Evolutionary conservation across 352 stramenopile genomes (phyloP).

Genomic region (Phytophthora tentaculata): DNA sequence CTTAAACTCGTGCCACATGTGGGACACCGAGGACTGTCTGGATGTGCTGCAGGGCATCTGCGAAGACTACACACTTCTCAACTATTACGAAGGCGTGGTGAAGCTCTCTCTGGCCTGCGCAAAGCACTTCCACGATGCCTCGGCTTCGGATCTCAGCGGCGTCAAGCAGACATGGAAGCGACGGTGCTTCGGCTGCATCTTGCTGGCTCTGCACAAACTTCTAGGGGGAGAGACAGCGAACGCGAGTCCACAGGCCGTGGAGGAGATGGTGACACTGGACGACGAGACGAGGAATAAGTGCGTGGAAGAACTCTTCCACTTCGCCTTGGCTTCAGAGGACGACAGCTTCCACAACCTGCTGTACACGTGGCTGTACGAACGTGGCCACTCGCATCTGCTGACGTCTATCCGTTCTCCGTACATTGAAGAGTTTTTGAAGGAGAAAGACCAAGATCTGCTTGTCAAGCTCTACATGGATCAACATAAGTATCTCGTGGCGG

Average conservation of each 20-base stretch:
- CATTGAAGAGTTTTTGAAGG: conserved; percentile 86
- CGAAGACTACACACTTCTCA: conserved; percentile 78
- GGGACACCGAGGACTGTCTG: conserved; percentile 81
- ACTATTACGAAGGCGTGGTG: conserved; percentile 88
- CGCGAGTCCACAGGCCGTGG: conserved; percentile 67
- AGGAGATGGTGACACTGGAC: conserved; percentile 79
- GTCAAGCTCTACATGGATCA: conserved; percentile 90
- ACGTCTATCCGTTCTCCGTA: conserved; percentile 73
- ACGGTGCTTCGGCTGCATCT: conserved; percentile 78
- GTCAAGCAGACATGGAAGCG: conserved; percentile 76
- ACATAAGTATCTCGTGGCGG: conserved; percentile 82
- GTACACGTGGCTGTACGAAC: conserved; percentile 86
- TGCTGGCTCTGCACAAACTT: conserved; percentile 69
- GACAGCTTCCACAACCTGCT: conserved; percentile 78
- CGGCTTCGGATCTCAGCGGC: conserved; percentile 65
- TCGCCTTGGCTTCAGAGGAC: conserved; percentile 73
- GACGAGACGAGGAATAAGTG: conserved; percentile 69
- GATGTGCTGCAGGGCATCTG: conserved; percentile 82
- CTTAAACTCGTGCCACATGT: conserved; percentile 85
- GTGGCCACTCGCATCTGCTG: conserved; percentile 61
- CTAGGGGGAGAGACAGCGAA: conserved; percentile 42
- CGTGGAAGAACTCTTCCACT: conserved; percentile 81
- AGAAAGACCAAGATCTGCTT: conserved; percentile 84
- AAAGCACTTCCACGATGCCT: conserved; percentile 80
- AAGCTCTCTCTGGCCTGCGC: conserved; percentile 83